Evolutionary conservation across 2,329 filamentous ascomycete genomes (phyloP).

Genomic region (Fusarium xyrophilum): DNA sequence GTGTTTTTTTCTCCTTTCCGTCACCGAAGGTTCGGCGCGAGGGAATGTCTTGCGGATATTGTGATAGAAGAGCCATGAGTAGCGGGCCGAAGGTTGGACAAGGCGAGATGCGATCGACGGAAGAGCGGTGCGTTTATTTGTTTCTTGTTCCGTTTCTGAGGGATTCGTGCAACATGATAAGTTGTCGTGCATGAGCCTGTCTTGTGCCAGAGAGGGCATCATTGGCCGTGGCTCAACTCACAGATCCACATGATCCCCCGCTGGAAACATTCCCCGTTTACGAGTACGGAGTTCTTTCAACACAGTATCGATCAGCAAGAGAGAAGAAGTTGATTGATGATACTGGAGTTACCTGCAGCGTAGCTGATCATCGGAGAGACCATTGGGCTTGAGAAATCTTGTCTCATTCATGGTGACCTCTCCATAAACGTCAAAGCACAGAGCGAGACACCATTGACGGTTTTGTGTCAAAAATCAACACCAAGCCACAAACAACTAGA

Average conservation of each 20-base stretch:
- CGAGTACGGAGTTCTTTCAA: slow-evolving; percentile 11
- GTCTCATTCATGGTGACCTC: background rate
- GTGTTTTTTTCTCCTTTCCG: background rate
- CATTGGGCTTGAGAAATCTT: background rate
- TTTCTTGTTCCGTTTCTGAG: background rate
- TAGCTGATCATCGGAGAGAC: background rate
- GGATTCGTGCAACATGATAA: slow-evolving; percentile 6
- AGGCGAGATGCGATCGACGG: slow-evolving; percentile 24
- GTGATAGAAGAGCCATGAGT: slow-evolving; percentile 25
- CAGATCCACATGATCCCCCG: slow-evolving; percentile 22
- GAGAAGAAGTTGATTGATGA: background rate
- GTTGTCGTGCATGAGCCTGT: slow-evolving; percentile 3
- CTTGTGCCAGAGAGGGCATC: slow-evolving; percentile 14
- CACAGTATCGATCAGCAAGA: slow-evolving; percentile 3
- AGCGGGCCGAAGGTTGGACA: slow-evolving; percentile 28
- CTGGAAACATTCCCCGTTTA: slow-evolving; percentile 11
- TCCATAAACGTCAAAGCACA: background rate
- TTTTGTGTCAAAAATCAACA: slow-evolving; percentile 1
- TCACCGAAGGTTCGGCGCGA: slow-evolving; percentile 25
- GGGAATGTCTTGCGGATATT: slow-evolving; percentile 38
- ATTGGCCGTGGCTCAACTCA: slow-evolving; percentile 11
- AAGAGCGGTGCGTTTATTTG: slow-evolving; percentile 2
- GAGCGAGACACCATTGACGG: background rate
- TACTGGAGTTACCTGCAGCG: background rate
- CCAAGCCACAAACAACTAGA: background rate